Evolutionary conservation across 2,329 filamentous ascomycete genomes (phyloP), one percentile per base, ranked within the genome.

Genomic region (Pseudohalonectria lignicola): DNA sequence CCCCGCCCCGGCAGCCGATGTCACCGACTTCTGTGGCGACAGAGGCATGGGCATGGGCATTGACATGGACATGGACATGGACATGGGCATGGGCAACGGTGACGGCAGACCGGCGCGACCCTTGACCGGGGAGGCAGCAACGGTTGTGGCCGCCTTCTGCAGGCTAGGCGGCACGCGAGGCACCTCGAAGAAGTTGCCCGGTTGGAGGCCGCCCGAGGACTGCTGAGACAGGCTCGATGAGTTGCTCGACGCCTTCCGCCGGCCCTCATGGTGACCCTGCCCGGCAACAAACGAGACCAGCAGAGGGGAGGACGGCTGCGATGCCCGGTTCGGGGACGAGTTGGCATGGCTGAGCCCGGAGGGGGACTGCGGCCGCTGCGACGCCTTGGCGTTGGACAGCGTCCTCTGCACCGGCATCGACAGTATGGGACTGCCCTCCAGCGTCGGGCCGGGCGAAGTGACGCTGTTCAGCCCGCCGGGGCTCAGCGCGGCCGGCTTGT

Each of bases 261-360:
- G 77, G 31, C 66, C 64, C 42, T 96, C 88, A n/a, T n/a, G n/a
- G 38, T 77, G 74, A 39, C 81, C 78, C 48, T 86, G 83, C 5
- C 84, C 84, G 11, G 90, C 85, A 42, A 90, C 86, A 57, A 98
- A 98, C 5, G 92, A 94, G 8, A 96, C 84, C n/a, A 96, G 69
- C n/a, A 98, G 66, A 0, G 92, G 92, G 5, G 86, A 93, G 0
- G 85, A 90, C 4, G 92, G 73, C 48, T 77, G 73, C 2, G 73
- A 98, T 4, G 75, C 78, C 47, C 90, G 77, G 55, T 76, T 95
- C 2, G 92, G 90, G 2, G 90, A 95, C 5, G 90, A 85, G 52
- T 83, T 92, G 17, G 81, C 66, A 45, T 90, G 86, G 47, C 78
- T 84, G 19, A 86, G 60, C 16, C 79, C 72, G 0, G 90, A 94